These are phyloP conservation scores for Magnolia sinica DNA, from an alignment of 164 flowering plant genomes.

Conservation along the genomic window DNA sequence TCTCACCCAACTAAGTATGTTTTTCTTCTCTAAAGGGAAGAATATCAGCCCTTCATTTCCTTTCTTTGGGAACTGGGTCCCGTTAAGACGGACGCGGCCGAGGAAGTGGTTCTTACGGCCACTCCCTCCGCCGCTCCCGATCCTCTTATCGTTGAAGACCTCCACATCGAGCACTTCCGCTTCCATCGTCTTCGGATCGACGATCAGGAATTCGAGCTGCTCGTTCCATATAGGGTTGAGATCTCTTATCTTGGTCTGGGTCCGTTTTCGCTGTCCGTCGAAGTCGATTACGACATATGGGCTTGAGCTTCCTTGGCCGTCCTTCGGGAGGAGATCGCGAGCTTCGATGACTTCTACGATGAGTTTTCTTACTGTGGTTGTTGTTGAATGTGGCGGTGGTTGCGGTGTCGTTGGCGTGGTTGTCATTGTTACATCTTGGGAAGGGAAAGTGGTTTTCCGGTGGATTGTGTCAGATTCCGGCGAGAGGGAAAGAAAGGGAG, in stretches of 20 bases:
- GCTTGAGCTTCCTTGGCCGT: conserved; percentile 94
- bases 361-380: conserved; percentile 44
- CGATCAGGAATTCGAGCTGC: conserved; percentile 64
- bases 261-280: conserved; percentile 73
- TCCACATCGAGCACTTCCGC: conserved; percentile 73
- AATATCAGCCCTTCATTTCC: conserved; percentile 78
- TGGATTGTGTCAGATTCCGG: neutral
- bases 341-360: conserved; percentile 75
- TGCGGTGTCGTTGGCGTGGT: conserved; percentile 16
- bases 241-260: conserved; percentile 51
- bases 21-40: conserved; percentile 79
- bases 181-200: conserved; percentile 69
- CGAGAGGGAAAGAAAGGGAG: neutral
- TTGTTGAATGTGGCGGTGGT: conserved; percentile 15
- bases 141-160: conserved; percentile 73
- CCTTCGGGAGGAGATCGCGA: conserved; percentile 83
- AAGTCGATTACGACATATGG: conserved; percentile 78
- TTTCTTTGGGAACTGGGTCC: conserved; percentile 56
- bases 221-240: conserved; percentile 92
- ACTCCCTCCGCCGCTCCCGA: conserved; percentile 35
- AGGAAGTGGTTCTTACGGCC: conserved; percentile 69
- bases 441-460: conserved; percentile 3
- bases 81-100: conserved; percentile 77
- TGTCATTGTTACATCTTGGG: conserved; percentile 7
- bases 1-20: conserved; percentile 79